These are phyloP conservation scores for Globisporangium polare DNA, from an alignment of 352 stramenopile genomes.

Conservation along the genomic window DNA sequence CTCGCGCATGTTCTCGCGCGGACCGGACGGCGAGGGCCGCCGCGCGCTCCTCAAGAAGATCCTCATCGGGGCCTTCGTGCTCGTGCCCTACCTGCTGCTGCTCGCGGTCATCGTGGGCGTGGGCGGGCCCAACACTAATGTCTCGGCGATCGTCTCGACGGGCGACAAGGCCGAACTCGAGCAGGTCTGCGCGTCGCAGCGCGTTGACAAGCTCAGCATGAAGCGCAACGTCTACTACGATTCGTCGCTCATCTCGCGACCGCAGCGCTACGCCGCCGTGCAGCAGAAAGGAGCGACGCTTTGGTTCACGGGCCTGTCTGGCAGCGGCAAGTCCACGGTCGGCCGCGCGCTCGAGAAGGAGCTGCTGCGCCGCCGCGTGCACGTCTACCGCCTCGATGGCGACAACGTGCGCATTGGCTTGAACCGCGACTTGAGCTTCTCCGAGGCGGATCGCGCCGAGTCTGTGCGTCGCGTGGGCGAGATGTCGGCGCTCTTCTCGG, in stretches of 20 bases:
- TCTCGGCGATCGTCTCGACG: slow-evolving; percentile 17
- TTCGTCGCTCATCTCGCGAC: slow-evolving; percentile 60
- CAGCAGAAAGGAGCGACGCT: slow-evolving; percentile 97
- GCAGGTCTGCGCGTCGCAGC: slow-evolving; percentile 50
- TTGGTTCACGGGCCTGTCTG: slow-evolving; percentile 98
- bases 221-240: slow-evolving; percentile 84
- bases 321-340: slow-evolving; percentile 98
- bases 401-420: slow-evolving; percentile 98
- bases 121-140: slow-evolving; percentile 5
- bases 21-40: slow-evolving; percentile 38
- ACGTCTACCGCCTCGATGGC: slow-evolving; percentile 97
- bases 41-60: slow-evolving; percentile 55
- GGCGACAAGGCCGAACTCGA: slow-evolving; percentile 24
- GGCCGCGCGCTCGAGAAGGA: slow-evolving; percentile 95
- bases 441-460: slow-evolving; percentile 93
- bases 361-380: slow-evolving; percentile 92
- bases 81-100: slow-evolving; percentile 62
- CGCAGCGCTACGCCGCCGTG: slow-evolving; percentile 65
- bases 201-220: slow-evolving; percentile 62
- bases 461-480: slow-evolving; percentile 96
- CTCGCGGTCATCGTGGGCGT: slow-evolving; percentile 47
- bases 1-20: slow-evolving; percentile 40
- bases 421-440: slow-evolving; percentile 97
- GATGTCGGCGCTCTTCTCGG: slow-evolving; percentile 95
- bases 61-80: slow-evolving; percentile 40